These are phyloP conservation scores for Cutaneotrichosporon cutaneum DNA, from an alignment of 1,284 basidiomycete genomes.

Conservation along the genomic window DNA sequence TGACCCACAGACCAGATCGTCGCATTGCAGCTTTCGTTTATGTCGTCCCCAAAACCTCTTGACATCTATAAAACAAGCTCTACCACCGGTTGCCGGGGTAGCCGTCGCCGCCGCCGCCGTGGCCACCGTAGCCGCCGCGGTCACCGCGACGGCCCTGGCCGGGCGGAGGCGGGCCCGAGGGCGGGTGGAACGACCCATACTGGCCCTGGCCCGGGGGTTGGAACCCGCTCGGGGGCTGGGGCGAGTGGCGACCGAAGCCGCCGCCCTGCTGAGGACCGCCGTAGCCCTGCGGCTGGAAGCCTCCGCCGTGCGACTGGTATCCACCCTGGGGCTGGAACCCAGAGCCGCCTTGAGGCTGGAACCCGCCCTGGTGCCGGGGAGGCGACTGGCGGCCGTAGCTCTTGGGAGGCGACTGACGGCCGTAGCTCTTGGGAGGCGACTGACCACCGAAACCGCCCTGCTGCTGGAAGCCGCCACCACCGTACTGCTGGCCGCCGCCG, in stretches of 20 bases:
- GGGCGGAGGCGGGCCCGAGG: constrained; percentile 11
- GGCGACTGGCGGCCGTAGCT: constrained; percentile 3
- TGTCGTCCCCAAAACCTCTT: not conserved
- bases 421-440: not conserved
- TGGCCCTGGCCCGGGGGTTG: constrained; percentile 9
- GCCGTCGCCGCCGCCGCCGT: constrained; percentile 5
- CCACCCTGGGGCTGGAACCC: not conserved
- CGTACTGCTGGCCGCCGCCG: constrained; percentile 6
- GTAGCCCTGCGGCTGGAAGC: constrained; percentile 4
- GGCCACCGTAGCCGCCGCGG: constrained; percentile 7
- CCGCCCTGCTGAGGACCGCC: constrained; percentile 5
- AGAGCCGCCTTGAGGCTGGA: not conserved
- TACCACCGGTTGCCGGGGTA: constrained; percentile 2
- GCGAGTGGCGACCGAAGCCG: constrained; percentile 1
- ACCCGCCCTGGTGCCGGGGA: not conserved
- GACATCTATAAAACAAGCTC: not conserved
- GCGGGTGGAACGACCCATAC: constrained; percentile 6
- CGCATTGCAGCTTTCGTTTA: not conserved
- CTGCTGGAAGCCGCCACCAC: not conserved
- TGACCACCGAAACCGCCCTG: not conserved
- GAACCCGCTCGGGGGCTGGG: not conserved
- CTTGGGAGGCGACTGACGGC: not conserved
- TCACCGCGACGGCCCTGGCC: constrained; percentile 2
- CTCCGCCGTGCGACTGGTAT: not conserved
- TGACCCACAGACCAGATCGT: not conserved